A percentile compares a stretch with the other conserved stretches of the same genome.
These are phyloP conservation scores for Neurospora sublineolata DNA, from an alignment of 495 filamentous ascomycete genomes.

Conservation along the genomic window DNA sequence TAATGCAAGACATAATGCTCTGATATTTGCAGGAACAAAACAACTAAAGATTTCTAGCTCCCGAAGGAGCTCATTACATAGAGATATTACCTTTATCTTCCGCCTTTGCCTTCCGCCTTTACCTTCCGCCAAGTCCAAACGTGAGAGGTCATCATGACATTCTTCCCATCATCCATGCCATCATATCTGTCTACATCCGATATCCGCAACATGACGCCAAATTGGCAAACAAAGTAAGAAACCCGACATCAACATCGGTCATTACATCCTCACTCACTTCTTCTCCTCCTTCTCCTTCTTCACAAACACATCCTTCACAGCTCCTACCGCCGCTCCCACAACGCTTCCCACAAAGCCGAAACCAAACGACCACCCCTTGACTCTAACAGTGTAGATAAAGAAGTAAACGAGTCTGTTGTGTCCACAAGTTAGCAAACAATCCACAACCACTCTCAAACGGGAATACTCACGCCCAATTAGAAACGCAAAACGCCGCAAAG, in stretches of 20 bases:
- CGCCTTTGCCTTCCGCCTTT: background rate
- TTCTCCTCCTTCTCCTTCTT: background rate
- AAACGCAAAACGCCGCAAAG: slow-evolving; percentile 63
- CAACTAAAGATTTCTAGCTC: background rate
- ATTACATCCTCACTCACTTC: background rate
- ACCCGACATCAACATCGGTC: background rate
- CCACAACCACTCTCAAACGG: too few species aligned
- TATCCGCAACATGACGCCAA: background rate
- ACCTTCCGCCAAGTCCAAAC: background rate
- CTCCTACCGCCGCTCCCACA: background rate
- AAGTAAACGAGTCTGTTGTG: slow-evolving; percentile 57
- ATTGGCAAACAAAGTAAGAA: background rate
- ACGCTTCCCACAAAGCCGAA: slow-evolving; percentile 27
- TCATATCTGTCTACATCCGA: background rate
- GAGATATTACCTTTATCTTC: background rate
- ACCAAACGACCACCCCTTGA: slow-evolving; percentile 65
- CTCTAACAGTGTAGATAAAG: slow-evolving; percentile 67
- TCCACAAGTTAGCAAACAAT: too few species aligned
- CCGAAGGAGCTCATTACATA: background rate
- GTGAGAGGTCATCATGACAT: background rate
- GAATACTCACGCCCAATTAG: slow-evolving; percentile 49
- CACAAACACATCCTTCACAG: background rate
- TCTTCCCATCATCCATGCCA: background rate
- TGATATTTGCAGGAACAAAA: background rate
- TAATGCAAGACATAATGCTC: too few species aligned